Evolutionary conservation across 345 rosid species (phyloP), one percentile per base, ranked within the genome.

Genomic region (Crucihimalaya himalaica): DNA sequence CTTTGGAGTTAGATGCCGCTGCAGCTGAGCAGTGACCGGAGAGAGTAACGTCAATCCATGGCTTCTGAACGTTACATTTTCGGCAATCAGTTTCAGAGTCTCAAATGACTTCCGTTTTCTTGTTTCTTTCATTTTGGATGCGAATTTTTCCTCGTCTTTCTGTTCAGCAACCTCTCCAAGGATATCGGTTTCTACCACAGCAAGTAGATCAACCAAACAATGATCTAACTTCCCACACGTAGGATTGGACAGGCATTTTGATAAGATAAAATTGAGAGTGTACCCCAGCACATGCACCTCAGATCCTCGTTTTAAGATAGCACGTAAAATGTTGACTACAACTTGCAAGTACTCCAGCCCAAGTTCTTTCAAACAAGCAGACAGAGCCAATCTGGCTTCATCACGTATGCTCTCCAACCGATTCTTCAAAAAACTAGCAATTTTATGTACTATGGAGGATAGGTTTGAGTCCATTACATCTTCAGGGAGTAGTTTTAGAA

Each of bases 161-260:
- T 95, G 87, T 79, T 95, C 99, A 8, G 94, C 85, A 78, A 92
- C 97, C 82, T 87, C 87, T 68, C 98, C 97, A 62, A 95, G 89
- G 77, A 92, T 90, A 71, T 92, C 94, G 29, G 70, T 84, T 77
- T 83, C 88, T 54, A 87, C 96, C 47, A 87, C 88, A 45, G 82
- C 65, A 21, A 90, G 90, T 57, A 95, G 96, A 78, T 90, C 98
- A 28, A 76, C 84, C 82, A 88, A 70, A 80, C 97, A 92, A 73
- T 87, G 84, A 83, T 95, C 99, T 74, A 95, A 79, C 72, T 80
- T 87, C 78, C 87, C 89, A 73, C 74, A 20, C 10, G 61, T 56
- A 55, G 86, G 81, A 68, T 51, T 66, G 65, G 81, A 34, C 47
- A 84, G 83, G 58, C 80, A 73, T 69, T 85, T 87, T 4, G 89